These are phyloP conservation scores for Verticillium isaacii DNA, from an alignment of 2,329 filamentous ascomycete species.

Conservation along the genomic window DNA sequence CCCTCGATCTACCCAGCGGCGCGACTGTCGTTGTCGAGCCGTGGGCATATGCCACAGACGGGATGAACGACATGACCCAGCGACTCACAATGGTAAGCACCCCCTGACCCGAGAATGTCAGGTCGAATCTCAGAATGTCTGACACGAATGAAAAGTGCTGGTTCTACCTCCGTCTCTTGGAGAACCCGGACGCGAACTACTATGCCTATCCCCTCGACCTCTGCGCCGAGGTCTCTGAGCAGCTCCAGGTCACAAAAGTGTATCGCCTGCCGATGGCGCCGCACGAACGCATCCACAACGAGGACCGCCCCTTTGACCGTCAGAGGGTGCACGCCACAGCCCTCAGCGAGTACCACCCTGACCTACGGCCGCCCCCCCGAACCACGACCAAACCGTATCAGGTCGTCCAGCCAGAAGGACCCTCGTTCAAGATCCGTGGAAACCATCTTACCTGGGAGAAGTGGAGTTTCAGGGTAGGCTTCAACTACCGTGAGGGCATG, in stretches of 20 bases:
- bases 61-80: constrained; percentile 42
- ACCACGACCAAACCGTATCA: constrained; percentile 30
- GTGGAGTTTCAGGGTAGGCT: constrained; percentile 47
- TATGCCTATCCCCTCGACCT: constrained; percentile 53
- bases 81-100: constrained; percentile 41
- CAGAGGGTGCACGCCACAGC: constrained; percentile 24
- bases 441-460: constrained; percentile 48
- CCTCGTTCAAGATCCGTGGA: constrained; percentile 33
- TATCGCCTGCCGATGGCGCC: constrained; percentile 37
- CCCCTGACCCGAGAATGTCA: neutral
- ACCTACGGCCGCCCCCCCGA: constrained; percentile 16
- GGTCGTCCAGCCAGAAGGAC: constrained; percentile 28
- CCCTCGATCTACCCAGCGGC: constrained; percentile 35
- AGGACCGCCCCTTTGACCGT: constrained; percentile 25
- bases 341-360: constrained; percentile 22
- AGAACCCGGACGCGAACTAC: constrained; percentile 44
- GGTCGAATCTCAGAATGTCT: too few relatives aligned
- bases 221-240: constrained; percentile 42
- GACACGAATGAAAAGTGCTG: constrained; percentile 21
- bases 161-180: constrained; percentile 28
- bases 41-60: constrained; percentile 51
- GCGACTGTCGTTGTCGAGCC: constrained; percentile 43
- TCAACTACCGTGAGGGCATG: constrained; percentile 42
- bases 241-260: constrained; percentile 42
- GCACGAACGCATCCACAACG: constrained; percentile 29